A percentile compares a stretch with the other conserved stretches of the same genome.
These are phyloP conservation scores for Microbotryum silenes-acaulis DNA, from an alignment of 1,284 basidiomycete genomes.

Conservation along the genomic window DNA sequence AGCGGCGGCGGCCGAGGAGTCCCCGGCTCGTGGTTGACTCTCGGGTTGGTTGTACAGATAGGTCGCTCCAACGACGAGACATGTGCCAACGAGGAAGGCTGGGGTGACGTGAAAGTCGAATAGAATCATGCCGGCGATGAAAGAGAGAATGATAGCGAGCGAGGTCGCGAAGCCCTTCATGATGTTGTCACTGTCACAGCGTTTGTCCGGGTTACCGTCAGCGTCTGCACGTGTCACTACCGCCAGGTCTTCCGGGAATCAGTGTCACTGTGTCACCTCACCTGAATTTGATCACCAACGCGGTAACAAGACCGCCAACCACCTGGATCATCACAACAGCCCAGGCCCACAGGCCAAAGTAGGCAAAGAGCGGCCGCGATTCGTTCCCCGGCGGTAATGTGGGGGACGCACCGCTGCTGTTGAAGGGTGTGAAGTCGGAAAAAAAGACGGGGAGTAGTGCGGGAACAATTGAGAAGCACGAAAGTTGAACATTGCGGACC, in stretches of 20 bases:
- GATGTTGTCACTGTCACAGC: constrained; percentile 56
- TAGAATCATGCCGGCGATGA: constrained; percentile 75
- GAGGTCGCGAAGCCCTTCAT: constrained; percentile 88
- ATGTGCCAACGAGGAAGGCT: constrained; percentile 72
- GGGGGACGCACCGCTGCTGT: not conserved
- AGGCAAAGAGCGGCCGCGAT: constrained; percentile 50
- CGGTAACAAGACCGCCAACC: constrained; percentile 80
- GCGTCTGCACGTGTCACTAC: no score
- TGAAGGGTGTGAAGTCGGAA: constrained; percentile 32
- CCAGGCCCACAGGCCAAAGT: constrained; percentile 86
- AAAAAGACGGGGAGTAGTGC: constrained; percentile 77
- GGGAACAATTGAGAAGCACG: constrained; percentile 84
- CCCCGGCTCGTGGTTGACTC: no score
- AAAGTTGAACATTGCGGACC: constrained; percentile 94
- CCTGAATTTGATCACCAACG: constrained; percentile 52
- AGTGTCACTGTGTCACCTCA: constrained; percentile 38
- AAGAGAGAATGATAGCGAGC: constrained; percentile 84
- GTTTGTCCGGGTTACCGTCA: no score
- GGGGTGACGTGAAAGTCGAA: constrained; percentile 81
- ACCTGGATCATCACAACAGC: constrained; percentile 82
- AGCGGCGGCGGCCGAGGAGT: no score
- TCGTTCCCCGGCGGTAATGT: constrained; percentile 2
- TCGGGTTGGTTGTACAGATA: constrained; percentile 74
- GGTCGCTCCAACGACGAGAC: constrained; percentile 74
- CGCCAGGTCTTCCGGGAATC: no score